Conservation (phyloP, 2,329 filamentous ascomycete genomes). For the Fusarium sp. region DNA sequence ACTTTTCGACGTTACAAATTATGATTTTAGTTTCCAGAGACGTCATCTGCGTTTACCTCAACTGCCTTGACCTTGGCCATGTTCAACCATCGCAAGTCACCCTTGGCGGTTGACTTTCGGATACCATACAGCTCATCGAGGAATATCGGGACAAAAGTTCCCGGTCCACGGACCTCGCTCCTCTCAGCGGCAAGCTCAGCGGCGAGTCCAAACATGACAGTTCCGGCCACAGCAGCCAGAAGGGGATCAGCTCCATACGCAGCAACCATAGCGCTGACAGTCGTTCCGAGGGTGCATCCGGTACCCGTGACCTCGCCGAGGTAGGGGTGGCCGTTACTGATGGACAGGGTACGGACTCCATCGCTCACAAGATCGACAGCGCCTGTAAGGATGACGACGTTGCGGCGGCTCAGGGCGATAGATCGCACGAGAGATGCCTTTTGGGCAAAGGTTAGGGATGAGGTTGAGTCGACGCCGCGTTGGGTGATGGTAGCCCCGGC, state of each 20-base stretch:
- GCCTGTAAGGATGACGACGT: constrained; percentile 89
- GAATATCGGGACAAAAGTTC: constrained; percentile 88
- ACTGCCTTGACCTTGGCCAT: constrained; percentile 64
- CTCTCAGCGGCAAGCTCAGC: constrained; percentile 79
- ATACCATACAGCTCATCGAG: constrained; percentile 77
- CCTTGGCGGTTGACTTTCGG: constrained; percentile 63
- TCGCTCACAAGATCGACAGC: constrained; percentile 83
- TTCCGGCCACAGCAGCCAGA: constrained; percentile 78
- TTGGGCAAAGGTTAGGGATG: constrained; percentile 64
- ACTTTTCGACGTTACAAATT: neutral
- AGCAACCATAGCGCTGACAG: constrained; percentile 82
- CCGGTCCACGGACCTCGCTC: constrained; percentile 80
- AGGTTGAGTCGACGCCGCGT: constrained; percentile 86
- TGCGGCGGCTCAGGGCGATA: constrained; percentile 73
- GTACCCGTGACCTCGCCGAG: constrained; percentile 82
- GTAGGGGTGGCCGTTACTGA: constrained; percentile 83
- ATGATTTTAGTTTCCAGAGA: constrained; percentile 18
- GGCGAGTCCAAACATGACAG: constrained; percentile 82
- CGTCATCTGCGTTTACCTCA: constrained; percentile 41
- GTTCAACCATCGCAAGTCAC: constrained; percentile 66
- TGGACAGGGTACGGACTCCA: constrained; percentile 74
- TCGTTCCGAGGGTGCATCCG: constrained; percentile 88
- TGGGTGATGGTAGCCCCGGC: constrained; percentile 72
- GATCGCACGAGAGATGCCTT: constrained; percentile 74
- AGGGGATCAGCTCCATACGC: constrained; percentile 75